Evolutionary conservation across 768 basidiomycete species (phyloP), one percentile per base, ranked within the genome.

Genomic region (Mycena vitilis): DNA sequence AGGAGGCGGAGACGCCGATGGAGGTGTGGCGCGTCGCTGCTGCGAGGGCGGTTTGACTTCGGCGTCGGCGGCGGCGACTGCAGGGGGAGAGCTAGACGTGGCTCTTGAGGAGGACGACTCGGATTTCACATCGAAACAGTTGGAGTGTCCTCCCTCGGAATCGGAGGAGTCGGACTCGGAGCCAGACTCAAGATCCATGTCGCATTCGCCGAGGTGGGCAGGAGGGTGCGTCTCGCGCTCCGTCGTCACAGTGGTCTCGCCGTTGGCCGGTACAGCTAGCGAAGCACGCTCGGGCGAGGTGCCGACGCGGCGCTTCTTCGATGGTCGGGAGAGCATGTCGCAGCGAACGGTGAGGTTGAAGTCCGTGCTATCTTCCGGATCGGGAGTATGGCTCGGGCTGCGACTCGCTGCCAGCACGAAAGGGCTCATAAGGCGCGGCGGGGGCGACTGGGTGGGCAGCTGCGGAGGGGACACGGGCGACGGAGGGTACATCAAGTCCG

Each of bases 161-260:
- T 49, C 60, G 15, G 47, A 53, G 40, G 37, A 49, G 0, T 49
- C 63, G 5, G 64, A 66, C 40, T 71, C 71, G 45, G 51, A 64
- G 16, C 59, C 71, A 5, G 71, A 58, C 25, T 66, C 67, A 40
- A 72, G 67, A 45, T 72, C 67, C 71, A 72, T 72, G 57, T 72
- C 71, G 64, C 71, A 69, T 49, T 72, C 71, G 25, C 71, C 71
- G 30, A 13, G 36, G 16, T 55, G 60, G 30, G 63, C 67, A 36
- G 63, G 36, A 40, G 64, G 60, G 47, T 55, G 62, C 13, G 68
- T 69, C 54, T 61, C 59, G 25, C 68, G 68, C 54, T 60, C 59
- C 48, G 9, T 57, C 10, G 68, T 61, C 45, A 11, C 18, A 0
- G 30, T 36, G 42, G 23, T 20, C 18, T 36, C 5, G 22, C 18